Evolutionary conservation across 2,329 filamentous ascomycete genomes (phyloP), one percentile per base, ranked within the genome.

Genomic region (Alternaria atra): DNA sequence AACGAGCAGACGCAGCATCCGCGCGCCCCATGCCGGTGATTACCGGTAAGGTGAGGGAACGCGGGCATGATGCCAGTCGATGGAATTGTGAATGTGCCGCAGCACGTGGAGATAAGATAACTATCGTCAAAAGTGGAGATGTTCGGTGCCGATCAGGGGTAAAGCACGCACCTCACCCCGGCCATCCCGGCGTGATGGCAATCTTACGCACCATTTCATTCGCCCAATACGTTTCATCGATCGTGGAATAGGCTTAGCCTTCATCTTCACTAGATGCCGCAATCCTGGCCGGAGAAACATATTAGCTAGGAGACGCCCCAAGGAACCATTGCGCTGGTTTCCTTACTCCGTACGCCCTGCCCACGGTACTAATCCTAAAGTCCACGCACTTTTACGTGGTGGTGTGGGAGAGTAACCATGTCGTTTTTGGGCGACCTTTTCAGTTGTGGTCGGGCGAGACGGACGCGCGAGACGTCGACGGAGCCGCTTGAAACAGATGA

Each of bases 391-490:
- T 39, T 44, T 23, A 30, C 50, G 48, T 50, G 55, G 51, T 53
- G 59, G 48, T 48, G 54, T 17, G 40, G 50, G 44, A 52, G 58
- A 57, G 53, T 42, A 51, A 29, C 46, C 60, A 61, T 58, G 61
- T 48, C 61, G 40, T 61, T 61, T 43, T 39, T 64, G n/a, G 55
- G 58, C 17, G 61, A 61, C 23, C 35, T 64, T 15, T 64, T 64
- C 34, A 61, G 51, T 35, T 64, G 61, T 30, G 58, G 58, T 13
- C 27, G 58, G 30, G 40, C 61, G 50, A 54, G 61, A 52, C 52
- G 52, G 48, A 40, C 52, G 23, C 61, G 55, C 55, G 54, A 56
- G 46, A 44, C 48, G 29, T 43, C 39, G 20, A 48, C 51, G 13
- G 42, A 57, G 40, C 13, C 44, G 27, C 47, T 43, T 47, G 34